phyloP scores from a whole-genome alignment of 257 asterid species.

The Rubia yunnanensis region DNA sequence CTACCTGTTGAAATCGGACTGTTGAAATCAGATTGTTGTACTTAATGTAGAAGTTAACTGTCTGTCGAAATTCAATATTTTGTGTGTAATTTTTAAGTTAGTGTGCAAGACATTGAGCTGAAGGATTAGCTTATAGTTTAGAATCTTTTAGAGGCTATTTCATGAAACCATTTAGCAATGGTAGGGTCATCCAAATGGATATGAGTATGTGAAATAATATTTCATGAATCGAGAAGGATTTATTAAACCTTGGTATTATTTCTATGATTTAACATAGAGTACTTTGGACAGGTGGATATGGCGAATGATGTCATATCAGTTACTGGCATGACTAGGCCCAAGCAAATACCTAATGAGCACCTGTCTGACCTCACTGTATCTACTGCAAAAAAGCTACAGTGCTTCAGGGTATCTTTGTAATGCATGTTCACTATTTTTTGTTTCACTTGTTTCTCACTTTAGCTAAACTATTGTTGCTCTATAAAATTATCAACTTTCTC shows the following conservation, averaged over 20 bases:
- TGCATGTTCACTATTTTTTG: neutral
- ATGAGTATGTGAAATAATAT: neutral
- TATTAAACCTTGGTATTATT: neutral
- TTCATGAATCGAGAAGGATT: neutral
- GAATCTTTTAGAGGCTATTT: neutral
- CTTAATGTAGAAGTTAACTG: neutral
- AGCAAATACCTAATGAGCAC: conserved; percentile 75
- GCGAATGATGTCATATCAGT: conserved; percentile 92
- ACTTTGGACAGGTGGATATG: conserved; percentile 63
- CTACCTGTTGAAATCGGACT: too few relatives aligned
- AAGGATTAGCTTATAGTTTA: neutral
- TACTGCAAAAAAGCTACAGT: conserved; percentile 85
- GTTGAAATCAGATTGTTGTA: neutral
- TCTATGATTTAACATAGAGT: conserved; percentile 9
- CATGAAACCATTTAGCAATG: neutral
- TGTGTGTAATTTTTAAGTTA: neutral
- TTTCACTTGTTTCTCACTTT: neutral
- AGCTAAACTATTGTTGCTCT: neutral
- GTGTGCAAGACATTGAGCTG: neutral
- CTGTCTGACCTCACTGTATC: conserved; percentile 91
- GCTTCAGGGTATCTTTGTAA: conserved; percentile 60
- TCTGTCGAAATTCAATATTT: neutral
- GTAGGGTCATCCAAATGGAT: neutral
- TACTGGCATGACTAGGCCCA: conserved; percentile 93
- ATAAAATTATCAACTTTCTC: neutral